Base-by-base conservation (phyloP, 306 rosid genomes). In the Cicer arietinum region DNA sequence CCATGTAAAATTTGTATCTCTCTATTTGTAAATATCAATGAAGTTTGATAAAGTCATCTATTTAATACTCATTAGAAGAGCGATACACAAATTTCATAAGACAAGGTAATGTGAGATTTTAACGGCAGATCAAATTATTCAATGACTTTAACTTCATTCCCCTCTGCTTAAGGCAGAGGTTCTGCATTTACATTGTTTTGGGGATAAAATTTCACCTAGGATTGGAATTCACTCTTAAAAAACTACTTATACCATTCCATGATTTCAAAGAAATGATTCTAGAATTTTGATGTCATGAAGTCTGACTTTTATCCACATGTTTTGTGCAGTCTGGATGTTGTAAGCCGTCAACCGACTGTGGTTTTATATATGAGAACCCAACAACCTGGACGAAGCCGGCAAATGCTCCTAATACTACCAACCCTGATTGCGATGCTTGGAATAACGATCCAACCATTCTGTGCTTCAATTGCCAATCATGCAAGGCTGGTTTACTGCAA, bases 401-500 rank as follows among this genome's bases (percentile, higher is more conserved):
- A 14, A 14, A 9, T 41, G n/a, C 4, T 1, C 1, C n/a, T 18
- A 7, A 30, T 30, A 30, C 25, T 14, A 0, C 52, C 48, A 81
- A 82, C 61, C 57, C 85, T 7, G 96, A 94, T 70, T 94, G 98
- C 45, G 18, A 12, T 40, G 12, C 57, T 7, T 94, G 98, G 98
- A 13, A 1, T 1, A 91, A 88, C 13, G 73, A 86, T 2, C 46
- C 66, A 12, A 61, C 7, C 0, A 10, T 11, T 22, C 70, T 91
- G 79, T 94, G 98, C 88, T 94, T 80, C 84, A 20, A 84, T 74
- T 94, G 98, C 61, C 53, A 86, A 47, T 90, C 97, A 11, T 94
- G 98, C 85, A 94, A 94, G 72, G 97, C 88, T 13, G 98, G 94
- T 11, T 84, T 94, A 40, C 79, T 94, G 14, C 90, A 91, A 66